phyloP scores from a whole-genome alignment of 495 filamentous ascomycete species.

The Acidomyces sp. region DNA sequence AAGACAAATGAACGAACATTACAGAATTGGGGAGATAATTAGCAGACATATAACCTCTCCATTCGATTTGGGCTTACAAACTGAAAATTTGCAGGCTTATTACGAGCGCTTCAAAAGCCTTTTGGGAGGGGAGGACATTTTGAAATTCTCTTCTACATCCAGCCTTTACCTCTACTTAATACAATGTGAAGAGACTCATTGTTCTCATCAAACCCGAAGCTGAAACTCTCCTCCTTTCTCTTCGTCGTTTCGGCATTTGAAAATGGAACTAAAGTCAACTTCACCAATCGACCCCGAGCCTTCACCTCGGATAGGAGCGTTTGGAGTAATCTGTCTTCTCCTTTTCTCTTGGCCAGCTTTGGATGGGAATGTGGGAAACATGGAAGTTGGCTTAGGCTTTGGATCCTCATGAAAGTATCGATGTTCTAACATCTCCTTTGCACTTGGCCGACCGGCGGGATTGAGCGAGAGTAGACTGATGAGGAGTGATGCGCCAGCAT shows the following conservation, averaged over 20 bases:
- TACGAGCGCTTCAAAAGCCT: too few species aligned
- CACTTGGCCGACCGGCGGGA: slow-evolving; percentile 55
- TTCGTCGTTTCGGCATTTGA: slow-evolving; percentile 59
- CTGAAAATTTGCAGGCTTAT: too few species aligned
- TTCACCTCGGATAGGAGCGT: slow-evolving; percentile 73
- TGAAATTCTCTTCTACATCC: too few species aligned
- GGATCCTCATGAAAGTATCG: slow-evolving; percentile 84
- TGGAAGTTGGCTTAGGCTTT: slow-evolving; percentile 66
- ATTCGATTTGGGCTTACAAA: too few species aligned
- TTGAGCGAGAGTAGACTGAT: slow-evolving; percentile 59
- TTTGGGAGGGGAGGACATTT: too few species aligned
- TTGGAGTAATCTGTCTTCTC: slow-evolving; percentile 58
- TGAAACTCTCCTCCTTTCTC: slow-evolving; percentile 68
- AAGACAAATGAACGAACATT: too few species aligned
- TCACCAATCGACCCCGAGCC: slow-evolving; percentile 49
- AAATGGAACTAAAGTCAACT: slow-evolving; percentile 71
- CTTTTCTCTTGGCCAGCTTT: slow-evolving; percentile 88
- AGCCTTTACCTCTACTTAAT: too few species aligned
- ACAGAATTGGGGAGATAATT: too few species aligned
- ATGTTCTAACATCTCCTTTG: slow-evolving; percentile 59
- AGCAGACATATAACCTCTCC: too few species aligned
- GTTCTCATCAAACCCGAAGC: too few species aligned
- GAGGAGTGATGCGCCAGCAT: slow-evolving; percentile 58
- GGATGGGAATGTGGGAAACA: slow-evolving; percentile 58
- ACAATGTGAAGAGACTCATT: too few species aligned